phyloP scores from a whole-genome alignment of 2,329 filamentous ascomycete species.

The Epichloe elymi region DNA sequence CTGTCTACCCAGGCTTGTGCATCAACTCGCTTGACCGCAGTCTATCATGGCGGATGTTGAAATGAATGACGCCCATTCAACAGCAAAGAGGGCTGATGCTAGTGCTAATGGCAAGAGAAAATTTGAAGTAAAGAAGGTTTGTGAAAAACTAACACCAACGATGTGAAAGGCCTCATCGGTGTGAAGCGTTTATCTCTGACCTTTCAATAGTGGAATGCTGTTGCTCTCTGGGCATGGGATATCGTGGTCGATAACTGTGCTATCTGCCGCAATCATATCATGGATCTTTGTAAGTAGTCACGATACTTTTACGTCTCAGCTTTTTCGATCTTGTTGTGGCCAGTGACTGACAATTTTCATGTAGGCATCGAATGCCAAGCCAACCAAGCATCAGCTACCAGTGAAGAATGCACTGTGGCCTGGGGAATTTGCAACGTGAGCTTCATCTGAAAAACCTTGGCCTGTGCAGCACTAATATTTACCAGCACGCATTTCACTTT shows the following conservation, averaged over 20 bases:
- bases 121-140: slow-evolving; percentile 97
- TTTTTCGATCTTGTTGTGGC: not conserved
- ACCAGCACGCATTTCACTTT: slow-evolving; percentile 95
- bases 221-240: slow-evolving; percentile 97
- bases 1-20: not conserved
- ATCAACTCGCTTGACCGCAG: not conserved
- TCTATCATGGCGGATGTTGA: slow-evolving; percentile 82
- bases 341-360: slow-evolving; percentile 7
- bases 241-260: slow-evolving; percentile 99
- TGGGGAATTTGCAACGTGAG: slow-evolving; percentile 98
- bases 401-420: slow-evolving; percentile 94
- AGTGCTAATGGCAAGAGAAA: slow-evolving; percentile 60
- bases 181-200: not conserved
- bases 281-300: slow-evolving; percentile 76
- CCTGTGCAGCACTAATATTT: slow-evolving; percentile 19
- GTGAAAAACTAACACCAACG: not conserved
- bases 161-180: not conserved
- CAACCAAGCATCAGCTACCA: slow-evolving; percentile 93
- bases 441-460: not conserved
- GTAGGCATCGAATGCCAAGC: slow-evolving; percentile 97
- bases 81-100: slow-evolving; percentile 40
- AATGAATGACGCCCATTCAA: slow-evolving; percentile 74
- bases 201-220: slow-evolving; percentile 75
- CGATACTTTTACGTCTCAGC: not conserved
- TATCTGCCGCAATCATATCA: slow-evolving; percentile 98